Conservation (phyloP, 2,329 filamentous ascomycete species). For the Talaromyces sp. region DNA sequence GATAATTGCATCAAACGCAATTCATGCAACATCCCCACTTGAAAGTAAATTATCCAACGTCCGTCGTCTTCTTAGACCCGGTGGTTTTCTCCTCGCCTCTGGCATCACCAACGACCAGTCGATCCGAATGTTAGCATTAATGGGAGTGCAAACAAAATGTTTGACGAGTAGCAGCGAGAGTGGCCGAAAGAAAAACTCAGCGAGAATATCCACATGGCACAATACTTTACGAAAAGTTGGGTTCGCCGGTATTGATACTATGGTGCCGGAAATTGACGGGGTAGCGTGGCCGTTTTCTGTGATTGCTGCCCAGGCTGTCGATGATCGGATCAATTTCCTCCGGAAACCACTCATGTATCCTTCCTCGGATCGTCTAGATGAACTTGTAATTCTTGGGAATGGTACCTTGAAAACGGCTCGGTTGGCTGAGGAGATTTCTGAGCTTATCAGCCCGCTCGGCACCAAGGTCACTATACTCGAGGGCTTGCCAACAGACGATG, state of each 20-base stretch:
- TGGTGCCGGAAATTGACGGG: not conserved
- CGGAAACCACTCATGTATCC: not conserved
- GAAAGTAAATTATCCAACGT: conserved; percentile 25
- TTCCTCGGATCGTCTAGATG: too few relatives aligned
- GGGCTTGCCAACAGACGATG: not conserved
- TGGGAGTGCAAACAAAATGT: not conserved
- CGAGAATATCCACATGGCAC: conserved; percentile 1
- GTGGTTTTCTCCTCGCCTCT: conserved; percentile 45
- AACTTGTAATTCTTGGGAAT: not conserved
- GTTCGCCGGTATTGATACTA: conserved; percentile 10
- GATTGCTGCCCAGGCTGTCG: not conserved
- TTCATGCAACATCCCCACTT: conserved; percentile 29
- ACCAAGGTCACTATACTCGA: not conserved
- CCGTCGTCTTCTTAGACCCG: conserved; percentile 32
- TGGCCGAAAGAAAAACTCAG: not conserved
- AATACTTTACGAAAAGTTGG: not conserved
- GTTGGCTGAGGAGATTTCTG: not conserved
- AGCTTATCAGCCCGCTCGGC: not conserved
- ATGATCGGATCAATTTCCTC: not conserved
- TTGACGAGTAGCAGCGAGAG: not conserved
- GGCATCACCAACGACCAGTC: conserved; percentile 36
- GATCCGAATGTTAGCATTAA: conserved; percentile 40
- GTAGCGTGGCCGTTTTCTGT: not conserved
- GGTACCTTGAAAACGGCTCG: not conserved
- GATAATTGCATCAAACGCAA: conserved; percentile 32